Evolutionary conservation across 2,329 filamentous ascomycete species (phyloP).

Genomic region (Alternaria triticimaculans): DNA sequence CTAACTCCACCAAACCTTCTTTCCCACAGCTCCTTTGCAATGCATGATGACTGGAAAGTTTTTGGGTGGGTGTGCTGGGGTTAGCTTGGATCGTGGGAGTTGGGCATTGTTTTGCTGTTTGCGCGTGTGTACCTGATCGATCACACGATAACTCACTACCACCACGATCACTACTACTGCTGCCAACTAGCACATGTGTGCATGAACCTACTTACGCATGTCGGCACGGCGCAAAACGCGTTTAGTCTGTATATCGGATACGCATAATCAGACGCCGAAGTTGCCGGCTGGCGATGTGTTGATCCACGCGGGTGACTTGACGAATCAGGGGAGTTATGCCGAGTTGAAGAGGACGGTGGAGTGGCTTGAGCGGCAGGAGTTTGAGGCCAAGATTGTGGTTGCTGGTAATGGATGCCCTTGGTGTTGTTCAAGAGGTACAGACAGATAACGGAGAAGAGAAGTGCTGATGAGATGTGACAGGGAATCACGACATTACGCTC

Average conservation of each 20-base stretch:
- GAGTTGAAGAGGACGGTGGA: slow-evolving; percentile 65
- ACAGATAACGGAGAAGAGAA: background rate
- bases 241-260: slow-evolving; percentile 79
- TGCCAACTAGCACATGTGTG: background rate
- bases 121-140: background rate
- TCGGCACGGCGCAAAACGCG: slow-evolving; percentile 55
- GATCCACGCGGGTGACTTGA: slow-evolving; percentile 78
- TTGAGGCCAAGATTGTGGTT: slow-evolving; percentile 73
- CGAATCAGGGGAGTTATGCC: slow-evolving; percentile 69
- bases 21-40: background rate
- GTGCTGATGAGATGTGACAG: slow-evolving; percentile 47
- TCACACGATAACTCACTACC: background rate
- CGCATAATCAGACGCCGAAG: slow-evolving; percentile 70
- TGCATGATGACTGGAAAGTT: background rate
- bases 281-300: slow-evolving; percentile 76
- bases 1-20: background rate
- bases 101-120: background rate
- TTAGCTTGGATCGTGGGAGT: background rate
- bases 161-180: background rate
- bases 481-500: slow-evolving; percentile 78
- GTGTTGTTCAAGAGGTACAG: background rate
- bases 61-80: background rate
- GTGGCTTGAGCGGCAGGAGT: slow-evolving; percentile 72
- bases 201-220: background rate
- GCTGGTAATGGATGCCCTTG: slow-evolving; percentile 59